Conservation (phyloP, 1,139 yeast genomes). For the Candida tetrigidarum region DNA sequence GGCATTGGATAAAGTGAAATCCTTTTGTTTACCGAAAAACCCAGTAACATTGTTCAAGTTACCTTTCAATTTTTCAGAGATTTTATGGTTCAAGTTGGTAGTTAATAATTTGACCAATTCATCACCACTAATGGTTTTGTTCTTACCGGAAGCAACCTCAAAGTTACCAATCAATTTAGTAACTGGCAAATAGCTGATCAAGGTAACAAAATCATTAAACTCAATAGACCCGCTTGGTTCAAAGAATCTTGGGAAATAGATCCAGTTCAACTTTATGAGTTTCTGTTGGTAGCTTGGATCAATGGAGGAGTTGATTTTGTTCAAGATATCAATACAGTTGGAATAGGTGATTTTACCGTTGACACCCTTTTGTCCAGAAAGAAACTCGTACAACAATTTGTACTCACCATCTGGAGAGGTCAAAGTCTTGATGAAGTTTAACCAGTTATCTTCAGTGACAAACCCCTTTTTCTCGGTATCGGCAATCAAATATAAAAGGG, state of each 20-base stretch:
- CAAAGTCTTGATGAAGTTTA: slow-evolving; percentile 57
- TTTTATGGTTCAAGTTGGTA: slow-evolving; percentile 47
- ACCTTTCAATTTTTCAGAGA: slow-evolving; percentile 40
- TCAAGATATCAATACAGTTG: slow-evolving; percentile 44
- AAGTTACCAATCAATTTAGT: slow-evolving; percentile 52
- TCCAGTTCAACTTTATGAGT: slow-evolving; percentile 48
- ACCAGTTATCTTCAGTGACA: slow-evolving; percentile 62
- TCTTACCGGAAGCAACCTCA: slow-evolving; percentile 42
- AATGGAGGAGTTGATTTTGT: slow-evolving; percentile 43
- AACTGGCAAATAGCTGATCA: slow-evolving; percentile 49
- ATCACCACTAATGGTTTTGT: slow-evolving; percentile 35
- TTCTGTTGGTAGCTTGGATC: slow-evolving; percentile 50
- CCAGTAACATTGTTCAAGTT: slow-evolving; percentile 42
- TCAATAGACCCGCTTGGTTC: slow-evolving; percentile 45
- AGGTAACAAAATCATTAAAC: slow-evolving; percentile 45
- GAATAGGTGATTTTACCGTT: slow-evolving; percentile 34
- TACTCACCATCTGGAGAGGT: slow-evolving; percentile 62
- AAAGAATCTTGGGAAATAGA: slow-evolving; percentile 46
- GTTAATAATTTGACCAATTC: slow-evolving; percentile 40
- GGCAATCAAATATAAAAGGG: slow-evolving; percentile 64
- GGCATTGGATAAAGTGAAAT: slow-evolving; percentile 46
- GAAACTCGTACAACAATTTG: slow-evolving; percentile 56
- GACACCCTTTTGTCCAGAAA: slow-evolving; percentile 32
- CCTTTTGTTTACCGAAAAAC: slow-evolving; percentile 34
- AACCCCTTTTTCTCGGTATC: slow-evolving; percentile 68